Evolutionary conservation across 2,329 filamentous ascomycete species (phyloP).

Genomic region (Magnaporthiopsis poae): DNA sequence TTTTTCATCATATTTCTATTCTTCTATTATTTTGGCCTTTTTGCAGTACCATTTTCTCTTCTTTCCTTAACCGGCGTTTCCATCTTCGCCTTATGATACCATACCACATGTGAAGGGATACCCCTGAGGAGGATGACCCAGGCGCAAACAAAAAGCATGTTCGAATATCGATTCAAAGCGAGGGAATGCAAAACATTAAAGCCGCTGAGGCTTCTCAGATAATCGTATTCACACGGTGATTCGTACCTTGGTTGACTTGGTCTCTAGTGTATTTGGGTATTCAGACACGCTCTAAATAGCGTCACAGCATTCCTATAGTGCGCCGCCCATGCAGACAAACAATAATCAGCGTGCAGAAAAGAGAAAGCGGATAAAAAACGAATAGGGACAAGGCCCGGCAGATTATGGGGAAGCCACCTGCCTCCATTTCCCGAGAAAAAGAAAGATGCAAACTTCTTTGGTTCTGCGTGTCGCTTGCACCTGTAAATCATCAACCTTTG

Average conservation of each 20-base stretch:
- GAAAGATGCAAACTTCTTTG: constrained; percentile 3
- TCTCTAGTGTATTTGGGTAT: background rate
- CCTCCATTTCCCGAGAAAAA: background rate
- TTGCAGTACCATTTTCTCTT: background rate
- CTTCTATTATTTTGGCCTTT: background rate
- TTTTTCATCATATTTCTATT: background rate
- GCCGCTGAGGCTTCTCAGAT: no score
- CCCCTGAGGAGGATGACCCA: background rate
- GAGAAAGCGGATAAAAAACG: constrained; percentile 1
- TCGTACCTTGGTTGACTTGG: background rate
- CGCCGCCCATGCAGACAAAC: constrained; percentile 8
- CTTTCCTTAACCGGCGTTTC: background rate
- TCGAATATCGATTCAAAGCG: no score
- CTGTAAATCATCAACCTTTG: background rate
- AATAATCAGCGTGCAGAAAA: background rate
- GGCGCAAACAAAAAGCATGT: no score
- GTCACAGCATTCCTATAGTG: background rate
- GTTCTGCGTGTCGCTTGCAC: background rate
- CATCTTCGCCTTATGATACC: background rate
- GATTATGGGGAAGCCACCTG: background rate
- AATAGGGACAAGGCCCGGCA: background rate
- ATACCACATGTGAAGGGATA: background rate
- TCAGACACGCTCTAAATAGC: background rate
- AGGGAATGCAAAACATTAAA: no score
- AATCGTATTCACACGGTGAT: background rate